Percentiles rank a stretch among this genome's conserved stretches.
Evolutionary conservation across 2,329 filamentous ascomycete genomes (phyloP).

Genomic region (Magnaporthales sp.): DNA sequence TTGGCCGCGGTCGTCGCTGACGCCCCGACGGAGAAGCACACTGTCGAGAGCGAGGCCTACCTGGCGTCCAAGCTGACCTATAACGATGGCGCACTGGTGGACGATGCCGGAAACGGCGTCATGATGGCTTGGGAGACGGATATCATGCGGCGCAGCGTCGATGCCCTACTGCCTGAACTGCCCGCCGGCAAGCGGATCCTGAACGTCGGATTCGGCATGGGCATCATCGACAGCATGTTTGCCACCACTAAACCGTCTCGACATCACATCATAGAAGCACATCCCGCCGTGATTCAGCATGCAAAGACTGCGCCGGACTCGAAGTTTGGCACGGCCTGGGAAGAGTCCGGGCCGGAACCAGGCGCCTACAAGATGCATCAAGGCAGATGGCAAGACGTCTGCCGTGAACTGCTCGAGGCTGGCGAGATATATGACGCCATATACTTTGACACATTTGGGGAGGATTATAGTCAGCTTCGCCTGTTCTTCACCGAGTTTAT

Average conservation of each 20-base stretch:
- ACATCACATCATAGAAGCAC: constrained; percentile 83
- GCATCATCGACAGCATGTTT: constrained; percentile 75
- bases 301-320: constrained; percentile 30
- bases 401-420: constrained; percentile 57
- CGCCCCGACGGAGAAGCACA: constrained; percentile 23
- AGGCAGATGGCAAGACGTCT: constrained; percentile 74
- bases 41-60: constrained; percentile 58
- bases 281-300: constrained; percentile 65
- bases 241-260: constrained; percentile 55
- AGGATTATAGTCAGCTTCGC: constrained; percentile 79
- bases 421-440: constrained; percentile 75
- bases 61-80: constrained; percentile 60
- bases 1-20: constrained; percentile 16
- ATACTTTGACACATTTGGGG: constrained; percentile 97
- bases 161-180: constrained; percentile 45
- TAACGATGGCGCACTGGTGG: constrained; percentile 58
- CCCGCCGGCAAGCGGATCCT: constrained; percentile 57
- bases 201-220: constrained; percentile 88
- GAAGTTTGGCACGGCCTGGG: constrained; percentile 48
- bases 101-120: constrained; percentile 69
- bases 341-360: constrained; percentile 42
- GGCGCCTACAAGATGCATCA: constrained; percentile 66
- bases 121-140: constrained; percentile 93
- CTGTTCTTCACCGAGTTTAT: constrained; percentile 85
- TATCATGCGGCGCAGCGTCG: constrained; percentile 74